Conservation (phyloP, 2,329 filamentous ascomycete genomes). For the Acephala macrosclerotiorum region DNA sequence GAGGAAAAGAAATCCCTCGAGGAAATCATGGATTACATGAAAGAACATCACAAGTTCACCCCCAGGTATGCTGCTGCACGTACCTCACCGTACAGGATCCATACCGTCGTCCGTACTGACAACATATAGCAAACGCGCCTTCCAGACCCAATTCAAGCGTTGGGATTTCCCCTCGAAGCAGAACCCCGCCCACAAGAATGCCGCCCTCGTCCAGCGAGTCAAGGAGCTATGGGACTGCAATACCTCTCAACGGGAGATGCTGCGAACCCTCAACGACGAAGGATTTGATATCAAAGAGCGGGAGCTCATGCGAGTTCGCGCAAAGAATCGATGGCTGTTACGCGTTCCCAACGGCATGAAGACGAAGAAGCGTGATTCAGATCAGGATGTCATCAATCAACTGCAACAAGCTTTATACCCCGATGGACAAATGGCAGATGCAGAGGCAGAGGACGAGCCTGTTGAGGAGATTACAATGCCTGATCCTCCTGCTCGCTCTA, state of each 20-base stretch:
- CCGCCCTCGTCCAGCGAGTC: conserved; percentile 70
- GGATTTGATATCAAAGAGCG: conserved; percentile 77
- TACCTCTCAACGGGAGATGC: conserved; percentile 75
- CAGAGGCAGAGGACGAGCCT: conserved; percentile 38
- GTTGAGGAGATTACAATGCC: conserved; percentile 39
- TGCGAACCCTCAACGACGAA: conserved; percentile 72
- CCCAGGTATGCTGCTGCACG: conserved; percentile 59
- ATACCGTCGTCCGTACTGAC: conserved; percentile 32
- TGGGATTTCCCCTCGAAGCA: conserved; percentile 84
- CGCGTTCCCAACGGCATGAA: conserved; percentile 67
- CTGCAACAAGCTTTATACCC: conserved; percentile 45
- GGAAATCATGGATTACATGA: conserved; percentile 78
- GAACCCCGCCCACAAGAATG: conserved; percentile 74
- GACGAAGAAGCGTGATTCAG: conserved; percentile 45
- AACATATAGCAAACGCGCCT: conserved; percentile 71
- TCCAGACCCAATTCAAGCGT: conserved; percentile 77
- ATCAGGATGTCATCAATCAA: conserved; percentile 45
- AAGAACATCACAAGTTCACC: conserved; percentile 67
- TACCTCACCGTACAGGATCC: conserved; percentile 31
- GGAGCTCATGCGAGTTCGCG: conserved; percentile 73
- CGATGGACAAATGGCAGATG: conserved; percentile 39
- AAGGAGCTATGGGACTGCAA: conserved; percentile 83
- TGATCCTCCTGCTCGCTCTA: conserved; percentile 27
- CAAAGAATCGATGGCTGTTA: conserved; percentile 72
- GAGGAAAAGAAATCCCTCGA: conserved; percentile 75